A percentile compares a stretch with the other conserved stretches of the same genome.
phyloP scores from a whole-genome alignment of 208 protist genomes.

The Acanthamoeba royreba region DNA sequence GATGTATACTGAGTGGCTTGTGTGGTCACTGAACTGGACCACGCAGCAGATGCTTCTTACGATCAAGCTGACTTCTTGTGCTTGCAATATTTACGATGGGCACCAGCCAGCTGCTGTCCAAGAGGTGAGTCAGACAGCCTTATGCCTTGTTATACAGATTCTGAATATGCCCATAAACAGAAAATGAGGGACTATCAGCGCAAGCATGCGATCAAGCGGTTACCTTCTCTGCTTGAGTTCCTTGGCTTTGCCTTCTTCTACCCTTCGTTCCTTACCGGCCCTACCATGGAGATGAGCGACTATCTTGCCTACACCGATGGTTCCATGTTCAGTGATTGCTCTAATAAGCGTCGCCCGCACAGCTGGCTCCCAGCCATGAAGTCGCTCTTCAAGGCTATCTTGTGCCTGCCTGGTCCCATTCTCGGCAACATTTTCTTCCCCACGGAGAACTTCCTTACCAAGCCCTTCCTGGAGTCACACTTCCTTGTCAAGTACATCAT shows the following conservation, averaged over 20 bases:
- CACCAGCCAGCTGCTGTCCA: background rate
- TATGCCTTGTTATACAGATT: background rate
- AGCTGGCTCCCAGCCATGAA: background rate
- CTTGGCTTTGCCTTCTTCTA: constrained; percentile 71
- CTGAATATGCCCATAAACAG: background rate
- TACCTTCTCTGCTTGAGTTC: constrained; percentile 72
- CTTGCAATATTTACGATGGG: constrained; percentile 73
- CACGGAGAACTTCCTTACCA: background rate
- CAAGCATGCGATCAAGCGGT: constrained; percentile 46
- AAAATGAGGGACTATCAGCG: constrained; percentile 4
- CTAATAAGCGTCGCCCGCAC: background rate
- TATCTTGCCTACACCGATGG: constrained; percentile 62
- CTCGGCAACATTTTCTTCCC: background rate
- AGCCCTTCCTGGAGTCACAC: background rate
- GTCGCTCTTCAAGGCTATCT: background rate
- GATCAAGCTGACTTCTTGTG: constrained; percentile 68
- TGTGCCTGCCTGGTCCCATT: background rate
- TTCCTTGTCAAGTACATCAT: background rate
- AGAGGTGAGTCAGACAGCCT: background rate
- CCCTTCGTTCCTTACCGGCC: constrained; percentile 68
- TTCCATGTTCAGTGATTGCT: constrained; percentile 9
- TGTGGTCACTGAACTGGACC: constrained; percentile 76
- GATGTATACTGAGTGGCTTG: constrained; percentile 72
- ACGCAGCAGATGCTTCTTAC: constrained; percentile 77
- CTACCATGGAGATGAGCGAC: constrained; percentile 69